phyloP scores from a whole-genome alignment of 1,284 basidiomycete species.

The Thecaphora frezii region DNA sequence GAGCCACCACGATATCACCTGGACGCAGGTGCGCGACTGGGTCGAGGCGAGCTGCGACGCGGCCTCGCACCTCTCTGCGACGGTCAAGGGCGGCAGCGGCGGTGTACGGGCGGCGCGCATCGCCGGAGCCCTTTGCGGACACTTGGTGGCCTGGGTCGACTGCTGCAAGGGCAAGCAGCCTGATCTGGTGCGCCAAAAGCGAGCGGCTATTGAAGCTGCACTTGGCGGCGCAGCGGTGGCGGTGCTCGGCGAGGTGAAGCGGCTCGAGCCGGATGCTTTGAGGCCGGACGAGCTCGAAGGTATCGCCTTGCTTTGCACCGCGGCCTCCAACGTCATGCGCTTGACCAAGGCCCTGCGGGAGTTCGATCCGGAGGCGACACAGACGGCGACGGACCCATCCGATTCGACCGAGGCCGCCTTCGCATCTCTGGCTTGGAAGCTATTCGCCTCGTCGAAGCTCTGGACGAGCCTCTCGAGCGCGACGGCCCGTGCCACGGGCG shows the following conservation, averaged over 20 bases:
- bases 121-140: not conserved
- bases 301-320: not conserved
- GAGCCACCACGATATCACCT: constrained; percentile 81
- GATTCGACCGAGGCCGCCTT: too few species aligned
- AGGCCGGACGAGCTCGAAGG: not conserved
- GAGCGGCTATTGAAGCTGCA: not conserved
- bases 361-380: too few species aligned
- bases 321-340: not conserved
- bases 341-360: not conserved
- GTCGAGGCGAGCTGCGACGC: constrained; percentile 29
- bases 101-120: not conserved
- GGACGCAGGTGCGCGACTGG: constrained; percentile 83
- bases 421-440: too few species aligned
- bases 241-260: not conserved
- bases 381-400: too few species aligned
- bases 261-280: not conserved
- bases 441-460: not conserved
- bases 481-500: not conserved
- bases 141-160: constrained; percentile 12
- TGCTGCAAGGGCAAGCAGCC: constrained; percentile 23
- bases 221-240: not conserved
- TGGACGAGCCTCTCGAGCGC: not conserved
- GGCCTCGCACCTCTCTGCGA: not conserved
- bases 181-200: not conserved
- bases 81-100: not conserved